Conservation (phyloP, 148 eudicot species). For the Rhododendron molle region DNA sequence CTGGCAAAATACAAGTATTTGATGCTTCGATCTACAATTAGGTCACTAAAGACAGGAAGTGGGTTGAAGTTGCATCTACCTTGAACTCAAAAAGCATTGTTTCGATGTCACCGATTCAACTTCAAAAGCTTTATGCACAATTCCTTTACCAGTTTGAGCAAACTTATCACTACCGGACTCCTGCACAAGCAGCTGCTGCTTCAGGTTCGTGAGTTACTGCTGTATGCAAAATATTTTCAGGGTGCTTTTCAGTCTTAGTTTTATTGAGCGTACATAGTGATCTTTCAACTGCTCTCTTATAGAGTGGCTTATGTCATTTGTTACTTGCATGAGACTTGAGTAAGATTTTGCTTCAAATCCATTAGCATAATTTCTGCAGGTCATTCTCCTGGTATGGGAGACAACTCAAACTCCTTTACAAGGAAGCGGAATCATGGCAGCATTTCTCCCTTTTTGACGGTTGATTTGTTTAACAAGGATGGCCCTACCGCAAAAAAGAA, state of each 20-base stretch:
- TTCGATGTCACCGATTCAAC: slow-evolving; percentile 23
- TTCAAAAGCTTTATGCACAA: slow-evolving; percentile 34
- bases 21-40: slow-evolving; percentile 1
- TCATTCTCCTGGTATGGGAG: slow-evolving; percentile 6
- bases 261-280: neutral
- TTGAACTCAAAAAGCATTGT: slow-evolving; percentile 14
- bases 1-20: neutral
- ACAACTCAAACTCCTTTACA: slow-evolving; percentile 9
- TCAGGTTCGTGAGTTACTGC: slow-evolving; percentile 11
- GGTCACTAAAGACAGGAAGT: slow-evolving; percentile 39
- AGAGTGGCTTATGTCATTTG: neutral
- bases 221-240: neutral
- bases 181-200: slow-evolving; percentile 9
- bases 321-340: neutral
- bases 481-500: slow-evolving; percentile 13
- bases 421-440: slow-evolving; percentile 29
- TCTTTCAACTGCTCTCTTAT: neutral
- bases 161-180: slow-evolving; percentile 25
- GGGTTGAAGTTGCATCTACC: slow-evolving; percentile 38
- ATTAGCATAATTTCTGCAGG: slow-evolving; percentile 12
- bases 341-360: neutral
- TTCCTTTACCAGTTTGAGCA: slow-evolving; percentile 43
- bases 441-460: slow-evolving; percentile 1
- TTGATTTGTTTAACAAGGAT: neutral
- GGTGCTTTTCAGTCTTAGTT: neutral